phyloP scores from a whole-genome alignment of 768 basidiomycete species.

The Chalciporus sphaerocephalus region DNA sequence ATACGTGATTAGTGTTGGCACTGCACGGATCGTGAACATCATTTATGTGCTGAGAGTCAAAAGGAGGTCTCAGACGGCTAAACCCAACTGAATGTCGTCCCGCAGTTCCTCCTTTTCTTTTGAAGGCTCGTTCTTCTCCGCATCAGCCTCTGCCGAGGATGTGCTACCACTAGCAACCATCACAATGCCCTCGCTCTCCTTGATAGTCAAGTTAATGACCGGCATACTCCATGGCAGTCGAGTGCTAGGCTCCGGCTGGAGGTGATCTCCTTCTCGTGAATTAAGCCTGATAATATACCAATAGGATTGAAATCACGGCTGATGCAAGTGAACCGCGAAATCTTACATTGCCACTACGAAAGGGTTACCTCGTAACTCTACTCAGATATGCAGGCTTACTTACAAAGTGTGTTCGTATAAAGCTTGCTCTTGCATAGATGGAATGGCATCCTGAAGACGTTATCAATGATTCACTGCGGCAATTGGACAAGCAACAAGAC shows the following conservation, averaged over 20 bases:
- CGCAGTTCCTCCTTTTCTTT: background rate
- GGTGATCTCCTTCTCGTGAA: constrained; percentile 5
- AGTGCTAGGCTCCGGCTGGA: constrained; percentile 1
- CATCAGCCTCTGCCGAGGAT: constrained; percentile 5
- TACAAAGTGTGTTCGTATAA: constrained; percentile 21
- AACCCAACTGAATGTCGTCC: no score
- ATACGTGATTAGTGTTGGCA: no score
- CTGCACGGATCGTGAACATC: no score
- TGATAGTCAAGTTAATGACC: constrained; percentile 1
- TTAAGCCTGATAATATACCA: constrained; percentile 11
- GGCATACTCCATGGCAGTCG: constrained; percentile 8
- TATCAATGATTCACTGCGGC: no score
- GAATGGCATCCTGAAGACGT: constrained; percentile 18
- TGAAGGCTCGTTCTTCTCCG: background rate
- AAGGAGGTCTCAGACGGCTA: background rate
- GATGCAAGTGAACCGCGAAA: background rate
- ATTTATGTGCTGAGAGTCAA: background rate
- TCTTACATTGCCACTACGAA: constrained; percentile 16
- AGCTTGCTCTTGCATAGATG: constrained; percentile 23
- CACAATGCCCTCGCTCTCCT: background rate
- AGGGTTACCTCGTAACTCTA: background rate
- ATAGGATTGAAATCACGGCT: background rate
- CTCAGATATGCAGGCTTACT: background rate
- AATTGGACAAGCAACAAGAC: background rate
- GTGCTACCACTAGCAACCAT: constrained; percentile 4